These are phyloP conservation scores for Mycena capillaripes DNA, from an alignment of 768 basidiomycete species.

Conservation along the genomic window DNA sequence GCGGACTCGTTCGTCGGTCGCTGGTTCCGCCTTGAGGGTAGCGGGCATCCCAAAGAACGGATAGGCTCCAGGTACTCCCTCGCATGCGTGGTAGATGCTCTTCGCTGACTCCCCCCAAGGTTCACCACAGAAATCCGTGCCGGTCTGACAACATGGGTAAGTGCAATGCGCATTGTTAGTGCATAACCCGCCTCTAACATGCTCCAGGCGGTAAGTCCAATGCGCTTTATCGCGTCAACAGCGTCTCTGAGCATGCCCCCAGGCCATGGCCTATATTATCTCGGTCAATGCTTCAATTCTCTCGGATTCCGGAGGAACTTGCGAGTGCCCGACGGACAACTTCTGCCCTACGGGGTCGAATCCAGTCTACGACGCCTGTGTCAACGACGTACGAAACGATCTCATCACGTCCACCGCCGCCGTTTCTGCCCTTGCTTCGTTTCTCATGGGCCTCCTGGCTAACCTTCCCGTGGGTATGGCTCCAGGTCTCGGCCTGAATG, in stretches of 20 bases:
- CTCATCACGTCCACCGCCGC: constrained; percentile 89
- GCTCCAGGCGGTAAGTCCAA: constrained; percentile 12
- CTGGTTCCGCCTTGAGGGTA: constrained; percentile 83
- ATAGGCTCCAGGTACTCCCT: constrained; percentile 74
- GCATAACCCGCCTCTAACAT: background rate
- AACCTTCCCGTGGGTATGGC: constrained; percentile 94
- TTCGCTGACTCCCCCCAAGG: background rate
- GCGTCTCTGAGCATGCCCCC: constrained; percentile 63
- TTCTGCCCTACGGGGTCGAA: constrained; percentile 61
- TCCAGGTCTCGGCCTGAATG: constrained; percentile 87
- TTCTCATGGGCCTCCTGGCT: constrained; percentile 87
- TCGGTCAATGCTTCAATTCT: constrained; percentile 90
- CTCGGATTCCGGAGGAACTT: constrained; percentile 83
- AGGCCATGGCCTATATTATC: constrained; percentile 85
- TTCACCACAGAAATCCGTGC: constrained; percentile 82
- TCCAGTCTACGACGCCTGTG: constrained; percentile 67
- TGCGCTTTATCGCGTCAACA: background rate
- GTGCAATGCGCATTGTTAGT: constrained; percentile 35
- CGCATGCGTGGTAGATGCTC: constrained; percentile 20
- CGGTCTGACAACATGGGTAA: constrained; percentile 85
- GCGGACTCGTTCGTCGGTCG: constrained; percentile 59
- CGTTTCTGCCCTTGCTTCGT: constrained; percentile 78
- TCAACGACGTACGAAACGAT: constrained; percentile 75
- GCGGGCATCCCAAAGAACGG: constrained; percentile 74
- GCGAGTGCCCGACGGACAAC: constrained; percentile 76